Percentiles rank a stretch among this genome's conserved stretches.
Conservation (phyloP, 23 red algal genomes). For the Gracilaria domingensis region DNA sequence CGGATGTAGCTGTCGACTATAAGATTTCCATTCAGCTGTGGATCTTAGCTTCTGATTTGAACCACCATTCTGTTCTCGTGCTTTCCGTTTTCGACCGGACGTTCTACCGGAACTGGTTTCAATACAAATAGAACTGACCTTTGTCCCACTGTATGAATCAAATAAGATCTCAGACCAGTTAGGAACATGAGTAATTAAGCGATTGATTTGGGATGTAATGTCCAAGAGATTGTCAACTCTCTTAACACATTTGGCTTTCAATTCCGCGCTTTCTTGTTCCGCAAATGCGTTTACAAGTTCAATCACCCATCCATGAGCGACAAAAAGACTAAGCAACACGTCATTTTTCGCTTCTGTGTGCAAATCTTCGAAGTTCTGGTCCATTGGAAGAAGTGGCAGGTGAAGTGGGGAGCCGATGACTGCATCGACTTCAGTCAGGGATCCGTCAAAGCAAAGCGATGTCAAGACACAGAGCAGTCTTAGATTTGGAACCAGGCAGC, state of each 20-base stretch:
- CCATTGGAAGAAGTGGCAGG: conserved; percentile 27
- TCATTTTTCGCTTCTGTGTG: conserved; percentile 21
- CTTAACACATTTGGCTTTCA: conserved; percentile 66
- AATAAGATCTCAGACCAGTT: conserved; percentile 57
- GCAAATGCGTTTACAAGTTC: conserved; percentile 75
- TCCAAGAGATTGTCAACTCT: conserved; percentile 58
- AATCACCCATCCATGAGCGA: conserved; percentile 68
- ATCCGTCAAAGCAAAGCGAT: conserved; percentile 37
- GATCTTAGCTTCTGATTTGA: not conserved
- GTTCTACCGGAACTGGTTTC: not conserved
- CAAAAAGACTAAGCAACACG: conserved; percentile 57
- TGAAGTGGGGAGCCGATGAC: conserved; percentile 68
- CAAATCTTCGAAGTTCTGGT: conserved; percentile 32
- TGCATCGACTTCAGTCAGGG: conserved; percentile 69
- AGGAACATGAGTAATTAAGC: conserved; percentile 21
- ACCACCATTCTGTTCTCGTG: not conserved
- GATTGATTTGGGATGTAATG: conserved; percentile 43
- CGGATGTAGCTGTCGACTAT: conserved; percentile 43
- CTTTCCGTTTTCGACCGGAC: conserved; percentile 1
- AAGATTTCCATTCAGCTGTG: conserved; percentile 24
- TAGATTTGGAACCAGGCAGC: conserved; percentile 64
- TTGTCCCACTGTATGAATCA: conserved; percentile 58
- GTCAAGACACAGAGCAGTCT: conserved; percentile 67
- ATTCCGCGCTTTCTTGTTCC: conserved; percentile 51
- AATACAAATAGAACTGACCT: not conserved